Conservation (phyloP, 371 early-diverging fungal species). For the Mucor saturninus region DNA sequence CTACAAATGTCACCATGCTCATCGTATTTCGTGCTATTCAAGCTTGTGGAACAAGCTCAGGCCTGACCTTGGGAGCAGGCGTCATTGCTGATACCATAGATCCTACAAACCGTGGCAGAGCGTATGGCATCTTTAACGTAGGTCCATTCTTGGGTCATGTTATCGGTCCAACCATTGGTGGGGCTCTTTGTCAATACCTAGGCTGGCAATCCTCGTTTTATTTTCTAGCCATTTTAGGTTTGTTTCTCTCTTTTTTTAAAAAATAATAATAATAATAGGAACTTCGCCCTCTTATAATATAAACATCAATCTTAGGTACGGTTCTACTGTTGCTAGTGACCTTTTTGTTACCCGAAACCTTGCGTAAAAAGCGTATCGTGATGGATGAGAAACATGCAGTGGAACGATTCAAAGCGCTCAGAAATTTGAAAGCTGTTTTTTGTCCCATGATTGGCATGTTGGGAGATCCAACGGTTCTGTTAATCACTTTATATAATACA, state of each 20-base stretch:
- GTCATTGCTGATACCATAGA: slow-evolving; percentile 41
- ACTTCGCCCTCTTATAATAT: no score
- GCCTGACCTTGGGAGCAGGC: slow-evolving; percentile 54
- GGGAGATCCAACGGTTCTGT: slow-evolving; percentile 29
- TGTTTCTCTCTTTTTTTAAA: not conserved
- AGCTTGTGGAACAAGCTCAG: slow-evolving; percentile 67
- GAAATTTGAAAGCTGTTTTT: slow-evolving; percentile 4
- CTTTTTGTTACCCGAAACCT: slow-evolving; percentile 38
- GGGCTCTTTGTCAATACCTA: slow-evolving; percentile 53
- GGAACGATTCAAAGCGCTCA: slow-evolving; percentile 12
- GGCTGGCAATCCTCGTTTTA: slow-evolving; percentile 73
- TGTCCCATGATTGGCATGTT: slow-evolving; percentile 32
- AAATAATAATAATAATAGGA: no score
- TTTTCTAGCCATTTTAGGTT: slow-evolving; percentile 56
- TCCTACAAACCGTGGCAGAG: slow-evolving; percentile 27
- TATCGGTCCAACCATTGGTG: slow-evolving; percentile 61
- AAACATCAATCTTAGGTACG: not conserved
- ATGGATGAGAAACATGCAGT: not conserved
- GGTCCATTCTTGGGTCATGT: slow-evolving; percentile 55
- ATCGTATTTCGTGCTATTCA: slow-evolving; percentile 71
- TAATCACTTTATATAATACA: slow-evolving; percentile 34
- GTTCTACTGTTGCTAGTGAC: slow-evolving; percentile 24
- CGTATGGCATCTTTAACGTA: slow-evolving; percentile 39
- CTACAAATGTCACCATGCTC: slow-evolving; percentile 54
- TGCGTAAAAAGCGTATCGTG: slow-evolving; percentile 9